Evolutionary conservation across 106 monocot genomes (phyloP).

Genomic region (Vanilla planifolia): DNA sequence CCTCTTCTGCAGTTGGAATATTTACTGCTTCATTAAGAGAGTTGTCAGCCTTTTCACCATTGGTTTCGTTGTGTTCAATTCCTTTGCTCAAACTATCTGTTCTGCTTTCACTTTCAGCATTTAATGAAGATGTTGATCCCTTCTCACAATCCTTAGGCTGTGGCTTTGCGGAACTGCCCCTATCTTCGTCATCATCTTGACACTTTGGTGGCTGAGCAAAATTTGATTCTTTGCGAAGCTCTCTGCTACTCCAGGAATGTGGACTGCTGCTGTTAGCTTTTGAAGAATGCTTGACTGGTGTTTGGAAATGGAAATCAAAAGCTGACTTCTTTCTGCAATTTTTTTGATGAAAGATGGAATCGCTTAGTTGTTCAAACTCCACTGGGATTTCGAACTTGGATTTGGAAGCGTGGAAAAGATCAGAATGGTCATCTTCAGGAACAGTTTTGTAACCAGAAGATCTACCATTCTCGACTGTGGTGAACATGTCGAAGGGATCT

Average conservation of each 20-base stretch:
- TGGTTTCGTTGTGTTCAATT: slow-evolving; percentile 18
- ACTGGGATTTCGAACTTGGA: slow-evolving; percentile 6
- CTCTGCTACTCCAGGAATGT: slow-evolving; percentile 14
- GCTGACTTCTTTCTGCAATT: slow-evolving; percentile 5
- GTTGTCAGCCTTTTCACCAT: slow-evolving; percentile 11
- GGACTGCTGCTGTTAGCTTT: slow-evolving; percentile 6
- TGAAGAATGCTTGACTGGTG: slow-evolving; percentile 4
- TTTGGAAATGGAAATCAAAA: slow-evolving; percentile 10
- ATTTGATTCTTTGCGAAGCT: slow-evolving; percentile 5
- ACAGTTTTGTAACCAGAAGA: slow-evolving; percentile 7
- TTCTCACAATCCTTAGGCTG: slow-evolving; percentile 16
- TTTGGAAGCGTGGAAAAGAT: slow-evolving; percentile 8
- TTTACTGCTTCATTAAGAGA: slow-evolving; percentile 11
- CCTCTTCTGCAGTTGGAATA: background rate
- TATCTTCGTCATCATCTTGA: slow-evolving; percentile 15
- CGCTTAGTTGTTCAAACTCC: background rate
- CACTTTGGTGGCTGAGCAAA: slow-evolving; percentile 8
- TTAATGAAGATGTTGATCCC: slow-evolving; percentile 19
- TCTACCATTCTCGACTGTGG: background rate
- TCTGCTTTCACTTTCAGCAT: slow-evolving; percentile 5
- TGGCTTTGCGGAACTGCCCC: slow-evolving; percentile 6
- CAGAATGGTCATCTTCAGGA: slow-evolving; percentile 26
- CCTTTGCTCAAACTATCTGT: slow-evolving; percentile 9
- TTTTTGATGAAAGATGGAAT: slow-evolving; percentile 14
- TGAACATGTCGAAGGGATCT: slow-evolving; percentile 10